Evolutionary conservation across 495 filamentous ascomycete species (phyloP).

Genomic region (Platismatia glauca): DNA sequence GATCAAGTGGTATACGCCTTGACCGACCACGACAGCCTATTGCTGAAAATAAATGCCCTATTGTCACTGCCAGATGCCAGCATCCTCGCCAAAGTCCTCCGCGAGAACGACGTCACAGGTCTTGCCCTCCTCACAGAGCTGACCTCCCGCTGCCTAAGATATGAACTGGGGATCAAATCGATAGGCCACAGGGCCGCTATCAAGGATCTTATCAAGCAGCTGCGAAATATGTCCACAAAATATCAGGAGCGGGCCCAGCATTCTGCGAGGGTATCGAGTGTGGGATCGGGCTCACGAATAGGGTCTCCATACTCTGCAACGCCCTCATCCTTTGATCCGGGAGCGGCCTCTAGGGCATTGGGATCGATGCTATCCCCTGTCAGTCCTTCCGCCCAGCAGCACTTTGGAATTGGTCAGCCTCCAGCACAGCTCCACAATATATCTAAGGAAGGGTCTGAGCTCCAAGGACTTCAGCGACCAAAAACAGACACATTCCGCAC

Average conservation of each 20-base stretch:
- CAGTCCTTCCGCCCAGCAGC: neutral
- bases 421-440: neutral
- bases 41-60: slow-evolving; percentile 18
- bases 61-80: slow-evolving; percentile 40
- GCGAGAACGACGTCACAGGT: slow-evolving; percentile 53
- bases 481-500: neutral
- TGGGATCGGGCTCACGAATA: slow-evolving; percentile 1
- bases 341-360: neutral
- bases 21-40: slow-evolving; percentile 40
- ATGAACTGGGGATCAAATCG: slow-evolving; percentile 42
- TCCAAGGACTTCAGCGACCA: neutral
- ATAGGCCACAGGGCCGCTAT: slow-evolving; percentile 41
- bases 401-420: neutral
- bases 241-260: slow-evolving; percentile 24
- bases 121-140: slow-evolving; percentile 47
- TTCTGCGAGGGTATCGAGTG: slow-evolving; percentile 5
- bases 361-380: neutral
- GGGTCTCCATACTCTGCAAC: neutral
- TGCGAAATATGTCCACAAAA: slow-evolving; percentile 36
- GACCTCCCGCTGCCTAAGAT: slow-evolving; percentile 34
- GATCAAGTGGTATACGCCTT: slow-evolving; percentile 57
- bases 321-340: neutral
- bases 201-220: slow-evolving; percentile 37
- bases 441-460: neutral
- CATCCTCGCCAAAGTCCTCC: slow-evolving; percentile 44